phyloP scores from a whole-genome alignment of 2,329 filamentous ascomycete genomes.

The Botrytis paeoniae region DNA sequence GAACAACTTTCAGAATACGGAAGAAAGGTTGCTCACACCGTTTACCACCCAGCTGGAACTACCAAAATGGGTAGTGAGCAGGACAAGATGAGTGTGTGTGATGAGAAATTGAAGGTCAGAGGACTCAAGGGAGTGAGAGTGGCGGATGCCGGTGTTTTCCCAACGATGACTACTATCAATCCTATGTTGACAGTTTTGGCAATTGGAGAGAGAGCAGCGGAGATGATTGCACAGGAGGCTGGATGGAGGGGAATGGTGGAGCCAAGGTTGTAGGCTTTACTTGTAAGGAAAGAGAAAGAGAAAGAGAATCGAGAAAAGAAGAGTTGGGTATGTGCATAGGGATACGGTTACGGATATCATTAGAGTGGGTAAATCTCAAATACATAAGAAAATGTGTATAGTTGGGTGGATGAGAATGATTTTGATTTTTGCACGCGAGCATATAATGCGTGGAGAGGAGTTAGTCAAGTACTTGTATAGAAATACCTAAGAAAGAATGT shows the following conservation, averaged over 20 bases:
- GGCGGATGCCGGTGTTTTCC: slow-evolving; percentile 84
- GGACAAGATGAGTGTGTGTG: slow-evolving; percentile 76
- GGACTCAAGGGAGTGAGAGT: slow-evolving; percentile 74
- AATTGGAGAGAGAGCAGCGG: slow-evolving; percentile 79
- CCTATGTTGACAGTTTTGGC: slow-evolving; percentile 87
- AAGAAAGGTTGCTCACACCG: slow-evolving; percentile 76
- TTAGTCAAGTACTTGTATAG: background rate
- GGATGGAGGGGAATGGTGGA: slow-evolving; percentile 50
- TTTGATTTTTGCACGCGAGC: background rate
- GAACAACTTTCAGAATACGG: slow-evolving; percentile 81
- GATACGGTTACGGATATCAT: background rate
- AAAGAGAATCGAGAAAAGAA: background rate
- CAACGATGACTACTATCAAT: slow-evolving; percentile 82
- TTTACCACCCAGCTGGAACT: slow-evolving; percentile 86
- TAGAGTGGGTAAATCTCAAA: background rate
- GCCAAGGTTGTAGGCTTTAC: slow-evolving; percentile 31
- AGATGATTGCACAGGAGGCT: slow-evolving; percentile 74
- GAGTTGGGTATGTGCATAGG: background rate
- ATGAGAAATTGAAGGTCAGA: slow-evolving; percentile 66
- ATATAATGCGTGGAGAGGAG: background rate
- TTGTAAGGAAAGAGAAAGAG: background rate
- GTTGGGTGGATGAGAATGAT: background rate
- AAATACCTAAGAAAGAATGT: background rate
- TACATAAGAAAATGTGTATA: background rate
- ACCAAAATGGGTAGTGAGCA: slow-evolving; percentile 80